phyloP scores from a whole-genome alignment of 768 basidiomycete species.

The Leccinum incarnatum region DNA sequence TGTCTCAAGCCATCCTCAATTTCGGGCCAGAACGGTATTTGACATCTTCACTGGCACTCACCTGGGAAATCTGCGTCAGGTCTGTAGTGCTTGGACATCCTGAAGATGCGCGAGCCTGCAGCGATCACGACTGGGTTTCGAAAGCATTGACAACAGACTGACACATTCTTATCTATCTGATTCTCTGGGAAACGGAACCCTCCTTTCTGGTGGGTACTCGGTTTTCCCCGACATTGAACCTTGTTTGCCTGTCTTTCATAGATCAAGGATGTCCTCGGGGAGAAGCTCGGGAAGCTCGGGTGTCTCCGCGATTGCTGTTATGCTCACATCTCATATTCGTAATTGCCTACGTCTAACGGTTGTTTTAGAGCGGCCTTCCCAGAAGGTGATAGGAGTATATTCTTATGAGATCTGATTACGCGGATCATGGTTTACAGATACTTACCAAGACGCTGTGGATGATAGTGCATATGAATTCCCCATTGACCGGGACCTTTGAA shows the following conservation, averaged over 20 bases:
- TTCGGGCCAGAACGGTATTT: background rate
- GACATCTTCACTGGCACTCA: background rate
- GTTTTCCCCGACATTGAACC: background rate
- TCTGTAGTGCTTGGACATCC: background rate
- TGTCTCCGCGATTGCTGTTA: background rate
- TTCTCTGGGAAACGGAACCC: background rate
- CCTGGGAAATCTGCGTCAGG: background rate
- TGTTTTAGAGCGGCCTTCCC: background rate
- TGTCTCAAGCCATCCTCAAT: background rate
- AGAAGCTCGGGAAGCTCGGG: background rate
- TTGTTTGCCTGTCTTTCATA: background rate
- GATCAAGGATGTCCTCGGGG: background rate
- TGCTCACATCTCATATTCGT: background rate
- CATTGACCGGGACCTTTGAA: background rate
- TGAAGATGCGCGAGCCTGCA: background rate
- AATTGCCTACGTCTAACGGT: background rate
- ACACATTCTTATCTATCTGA: background rate
- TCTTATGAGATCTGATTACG: background rate
- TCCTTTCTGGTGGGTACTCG: background rate
- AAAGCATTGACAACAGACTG: background rate
- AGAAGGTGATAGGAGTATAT: background rate
- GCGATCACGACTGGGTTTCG: background rate
- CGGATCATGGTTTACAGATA: background rate
- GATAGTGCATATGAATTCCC: background rate
- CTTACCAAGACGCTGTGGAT: background rate